A percentile compares a stretch with the other conserved stretches of the same genome.
Conservation (phyloP, 176 grass and related monocot species). For the Triticum timopheevii region DNA sequence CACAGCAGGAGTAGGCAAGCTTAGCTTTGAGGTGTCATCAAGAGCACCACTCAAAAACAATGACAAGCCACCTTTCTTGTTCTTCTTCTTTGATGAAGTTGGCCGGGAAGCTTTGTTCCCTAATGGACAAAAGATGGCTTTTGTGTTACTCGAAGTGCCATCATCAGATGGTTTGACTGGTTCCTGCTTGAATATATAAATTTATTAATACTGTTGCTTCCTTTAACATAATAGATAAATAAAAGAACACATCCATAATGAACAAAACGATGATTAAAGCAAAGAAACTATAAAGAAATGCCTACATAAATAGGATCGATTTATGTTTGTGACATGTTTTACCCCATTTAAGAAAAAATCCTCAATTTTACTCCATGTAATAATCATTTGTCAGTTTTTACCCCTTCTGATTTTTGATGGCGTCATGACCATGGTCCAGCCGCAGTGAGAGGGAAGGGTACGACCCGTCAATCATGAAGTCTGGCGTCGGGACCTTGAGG, state of each 20-base stretch:
- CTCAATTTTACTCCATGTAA: no score
- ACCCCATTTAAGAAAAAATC: no score
- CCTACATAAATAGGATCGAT: neutral
- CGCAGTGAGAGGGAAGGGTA: no score
- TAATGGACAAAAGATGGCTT: constrained; percentile 39
- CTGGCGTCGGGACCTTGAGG: no score
- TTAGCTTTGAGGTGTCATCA: constrained; percentile 73
- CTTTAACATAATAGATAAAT: neutral
- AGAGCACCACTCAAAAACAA: constrained; percentile 96
- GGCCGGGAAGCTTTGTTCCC: constrained; percentile 46
- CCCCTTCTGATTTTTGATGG: no score
- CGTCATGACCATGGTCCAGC: no score
- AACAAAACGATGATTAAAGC: constrained; percentile 8
- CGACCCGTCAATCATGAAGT: no score
- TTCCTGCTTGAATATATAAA: constrained; percentile 51
- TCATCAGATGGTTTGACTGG: constrained; percentile 44
- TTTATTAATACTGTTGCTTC: constrained; percentile 24
- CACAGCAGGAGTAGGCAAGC: constrained; percentile 39
- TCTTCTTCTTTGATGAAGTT: constrained; percentile 85
- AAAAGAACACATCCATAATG: neutral
- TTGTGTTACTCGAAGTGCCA: constrained; percentile 36
- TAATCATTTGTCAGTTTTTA: no score
- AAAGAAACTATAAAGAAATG: neutral
- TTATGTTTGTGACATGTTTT: no score
- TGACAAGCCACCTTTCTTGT: constrained; percentile 87